phyloP scores from a whole-genome alignment of 78 protist species.

The Dictyostelium intermedium region DNA sequence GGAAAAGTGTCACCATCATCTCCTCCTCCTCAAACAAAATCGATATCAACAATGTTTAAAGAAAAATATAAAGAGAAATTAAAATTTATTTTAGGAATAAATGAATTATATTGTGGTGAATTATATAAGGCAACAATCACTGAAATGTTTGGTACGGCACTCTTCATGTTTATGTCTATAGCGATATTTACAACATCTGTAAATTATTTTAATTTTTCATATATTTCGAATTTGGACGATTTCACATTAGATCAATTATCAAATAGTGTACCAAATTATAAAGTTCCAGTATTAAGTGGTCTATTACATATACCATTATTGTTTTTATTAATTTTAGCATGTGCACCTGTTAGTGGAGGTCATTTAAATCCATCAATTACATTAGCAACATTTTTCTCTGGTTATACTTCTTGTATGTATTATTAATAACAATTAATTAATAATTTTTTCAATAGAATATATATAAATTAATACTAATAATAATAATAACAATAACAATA shows the following conservation, averaged over 20 bases:
- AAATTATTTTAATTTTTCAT: not conserved
- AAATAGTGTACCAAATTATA: not conserved
- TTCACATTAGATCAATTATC: not conserved
- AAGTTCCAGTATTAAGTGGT: not conserved
- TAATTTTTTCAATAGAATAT: too few relatives aligned
- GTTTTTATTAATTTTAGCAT: not conserved
- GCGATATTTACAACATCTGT: conserved; percentile 1
- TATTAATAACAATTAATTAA: too few relatives aligned
- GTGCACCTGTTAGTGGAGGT: conserved; percentile 51
- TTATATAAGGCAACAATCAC: not conserved
- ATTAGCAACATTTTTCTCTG: conserved; percentile 29
- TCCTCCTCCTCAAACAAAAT: not conserved
- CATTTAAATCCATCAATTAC: conserved; percentile 66
- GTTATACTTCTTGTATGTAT: conserved; percentile 29
- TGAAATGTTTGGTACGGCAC: conserved; percentile 20
- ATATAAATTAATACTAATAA: too few relatives aligned
- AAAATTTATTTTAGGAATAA: not conserved
- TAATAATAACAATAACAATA: not conserved
- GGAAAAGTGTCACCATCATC: not conserved
- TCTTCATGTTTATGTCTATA: conserved; percentile 6
- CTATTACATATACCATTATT: conserved; percentile 17
- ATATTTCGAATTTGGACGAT: not conserved
- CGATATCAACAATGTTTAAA: too few relatives aligned
- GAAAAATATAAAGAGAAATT: not conserved
- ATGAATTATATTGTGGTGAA: not conserved